Evolutionary conservation across 2,329 filamentous ascomycete genomes (phyloP).

Genomic region (Penicillium sp.): DNA sequence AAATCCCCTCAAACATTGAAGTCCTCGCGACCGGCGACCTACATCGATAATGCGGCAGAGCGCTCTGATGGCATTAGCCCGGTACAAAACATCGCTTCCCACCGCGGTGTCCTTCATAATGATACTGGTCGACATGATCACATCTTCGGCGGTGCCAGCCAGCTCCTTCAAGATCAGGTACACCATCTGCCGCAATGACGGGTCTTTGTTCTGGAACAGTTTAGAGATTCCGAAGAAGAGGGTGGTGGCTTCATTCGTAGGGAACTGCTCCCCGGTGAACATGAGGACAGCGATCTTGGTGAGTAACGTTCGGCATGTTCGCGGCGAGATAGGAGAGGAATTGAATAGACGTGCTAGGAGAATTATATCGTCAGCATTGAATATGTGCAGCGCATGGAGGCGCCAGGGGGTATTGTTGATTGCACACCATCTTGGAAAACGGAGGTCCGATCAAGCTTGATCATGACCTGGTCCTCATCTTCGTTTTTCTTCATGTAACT

Average conservation of each 20-base stretch:
- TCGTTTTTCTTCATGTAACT: constrained; percentile 99
- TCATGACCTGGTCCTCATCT: constrained; percentile 87
- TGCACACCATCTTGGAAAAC: constrained; percentile 95
- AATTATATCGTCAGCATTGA: constrained; percentile 17
- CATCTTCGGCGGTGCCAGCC: constrained; percentile 91
- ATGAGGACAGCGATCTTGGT: constrained; percentile 96
- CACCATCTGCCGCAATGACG: constrained; percentile 96
- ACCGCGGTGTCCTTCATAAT: constrained; percentile 99
- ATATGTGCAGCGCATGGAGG: constrained; percentile 23
- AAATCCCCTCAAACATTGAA: background rate
- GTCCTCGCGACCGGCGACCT: constrained; percentile 23
- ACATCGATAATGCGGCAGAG: constrained; percentile 96
- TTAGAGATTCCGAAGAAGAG: constrained; percentile 99
- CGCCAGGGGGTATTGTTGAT: constrained; percentile 23
- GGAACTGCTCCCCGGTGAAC: constrained; percentile 96
- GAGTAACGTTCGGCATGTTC: constrained; percentile 94
- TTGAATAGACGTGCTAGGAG: constrained; percentile 89
- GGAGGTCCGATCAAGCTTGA: constrained; percentile 96
- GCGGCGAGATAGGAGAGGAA: constrained; percentile 91
- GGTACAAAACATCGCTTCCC: constrained; percentile 88
- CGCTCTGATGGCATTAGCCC: constrained; percentile 92
- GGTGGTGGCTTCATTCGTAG: constrained; percentile 93
- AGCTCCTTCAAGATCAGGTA: constrained; percentile 98
- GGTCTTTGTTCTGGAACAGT: constrained; percentile 99
- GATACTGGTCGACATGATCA: constrained; percentile 99